Evolutionary conservation across 495 filamentous ascomycete genomes (phyloP), one percentile per base, ranked within the genome.

Genomic region (Aspergillus affinis): DNA sequence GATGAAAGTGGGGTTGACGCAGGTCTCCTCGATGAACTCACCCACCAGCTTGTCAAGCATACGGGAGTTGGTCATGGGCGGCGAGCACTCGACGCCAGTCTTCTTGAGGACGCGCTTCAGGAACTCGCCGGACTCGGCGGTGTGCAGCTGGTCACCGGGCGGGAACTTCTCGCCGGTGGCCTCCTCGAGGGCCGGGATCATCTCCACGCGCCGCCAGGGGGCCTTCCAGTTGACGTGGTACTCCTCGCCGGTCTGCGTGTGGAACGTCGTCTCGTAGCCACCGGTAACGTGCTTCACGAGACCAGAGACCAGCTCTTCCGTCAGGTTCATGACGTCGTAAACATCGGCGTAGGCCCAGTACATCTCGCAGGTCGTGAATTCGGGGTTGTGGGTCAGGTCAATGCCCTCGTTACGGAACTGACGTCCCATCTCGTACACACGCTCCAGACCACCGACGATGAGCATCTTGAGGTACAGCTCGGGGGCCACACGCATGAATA

Each of bases 11-110:
- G 94, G 94, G 83, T 93, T 96, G 69, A 97, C 76, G 76, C 92
- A 96, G 29, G 86, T 93, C 66, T 90, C 86, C 78, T 98, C 94
- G 66, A 97, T 93, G 76, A 93, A 97, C 66, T 97, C 92, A 59
- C 93, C 93, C 19, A 93, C 93, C 54, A 98, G 85, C 80, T 92
- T 96, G 78, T 98, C 94, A 54, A 98, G 86, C 89, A 98, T 97
- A 57, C 95, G 85, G n/a, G 93, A 88, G 70, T 96, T 97, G 59
- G 94, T 99, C 55, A 89, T 81, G 9, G 94, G 94, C 1, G 93
- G 87, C 21, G 91, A 78, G 81, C 93, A 98, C 15, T 96, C 91
- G 18, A 98, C 86, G 23, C 88, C 88, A 70, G 89, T 88, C 84
- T 97, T 95, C 83, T 92, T 88, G 26, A 93, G 83, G 5, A 98